These are phyloP conservation scores for Fusarium haematococcum DNA, from an alignment of 2,329 filamentous ascomycete genomes.

Conservation along the genomic window DNA sequence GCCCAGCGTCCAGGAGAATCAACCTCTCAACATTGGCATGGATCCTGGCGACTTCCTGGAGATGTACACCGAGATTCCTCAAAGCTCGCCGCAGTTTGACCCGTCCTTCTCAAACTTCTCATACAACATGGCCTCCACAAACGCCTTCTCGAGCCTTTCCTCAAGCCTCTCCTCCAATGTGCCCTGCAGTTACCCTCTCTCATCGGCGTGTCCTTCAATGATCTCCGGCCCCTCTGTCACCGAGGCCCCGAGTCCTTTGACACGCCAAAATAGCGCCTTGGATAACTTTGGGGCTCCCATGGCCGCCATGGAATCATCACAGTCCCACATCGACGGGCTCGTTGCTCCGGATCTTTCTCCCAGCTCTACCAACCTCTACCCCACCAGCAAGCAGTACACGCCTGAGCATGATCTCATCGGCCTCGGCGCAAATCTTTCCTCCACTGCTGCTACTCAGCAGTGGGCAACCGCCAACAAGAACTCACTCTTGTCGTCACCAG, in stretches of 20 bases:
- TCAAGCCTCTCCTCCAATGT: conserved; percentile 31
- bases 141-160: conserved; percentile 22
- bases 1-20: conserved; percentile 53
- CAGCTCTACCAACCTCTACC: conserved; percentile 29
- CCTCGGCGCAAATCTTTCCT: conserved; percentile 52
- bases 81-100: conserved; percentile 39
- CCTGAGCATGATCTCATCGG: conserved; percentile 51
- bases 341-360: conserved; percentile 29
- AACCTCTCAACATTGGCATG: conserved; percentile 50
- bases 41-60: conserved; percentile 56
- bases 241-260: conserved; percentile 55
- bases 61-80: conserved; percentile 34
- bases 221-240: conserved; percentile 54
- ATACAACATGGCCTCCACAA: conserved; percentile 32
- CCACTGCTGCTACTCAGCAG: conserved; percentile 34
- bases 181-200: conserved; percentile 43
- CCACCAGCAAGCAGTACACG: conserved; percentile 46
- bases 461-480: conserved; percentile 48
- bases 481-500: conserved; percentile 42
- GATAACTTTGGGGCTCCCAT: conserved; percentile 51
- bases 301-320: conserved; percentile 53
- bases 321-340: conserved; percentile 49
- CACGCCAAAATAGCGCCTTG: conserved; percentile 57
- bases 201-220: conserved; percentile 58
- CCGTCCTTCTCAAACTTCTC: conserved; percentile 21